Evolutionary conservation across 768 basidiomycete species (phyloP), one percentile per base, ranked within the genome.

Genomic region (Trametes coccinea): DNA sequence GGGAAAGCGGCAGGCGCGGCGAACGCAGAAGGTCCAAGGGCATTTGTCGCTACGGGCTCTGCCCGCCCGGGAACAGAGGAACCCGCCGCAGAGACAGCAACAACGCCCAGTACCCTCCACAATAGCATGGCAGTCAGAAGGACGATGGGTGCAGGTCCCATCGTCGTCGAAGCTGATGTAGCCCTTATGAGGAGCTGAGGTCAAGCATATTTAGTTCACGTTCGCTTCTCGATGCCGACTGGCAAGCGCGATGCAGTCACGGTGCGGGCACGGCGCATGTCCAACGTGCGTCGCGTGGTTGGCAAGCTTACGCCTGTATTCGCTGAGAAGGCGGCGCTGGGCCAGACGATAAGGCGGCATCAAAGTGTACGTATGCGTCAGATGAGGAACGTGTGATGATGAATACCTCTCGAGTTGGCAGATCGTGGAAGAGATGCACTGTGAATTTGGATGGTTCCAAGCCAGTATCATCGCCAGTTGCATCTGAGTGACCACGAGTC

Each of bases 1-100:
- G 89, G 88, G 70, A 89, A 90, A 3, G 74, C 67, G 31, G 87
- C 88, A 4, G 86, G 81, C 5, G 73, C 87, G 3, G 86, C 83
- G 67, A 81, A 87, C 2, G 79, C 80, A 4, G 82, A 79, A n/a
- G 75, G 75, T 10, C 72, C 73, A 44, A 72, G 63, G 17, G 54
- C 44, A 29, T 57, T 39, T 3, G 41, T 40, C 13, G 45, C 34
- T 44, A 59, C 33, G 13, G 60, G 48, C 47, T 55, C 53, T 31
- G 62, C 43, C 34, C 47, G 37, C 17, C 43, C 56, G 37, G 47
- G 46, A n/a, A 62, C 51, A 33, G 56, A 61, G 5, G 63, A 63
- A 22, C 51, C 39, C 7, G 40, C 61, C 5, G 58, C 62, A n/a
- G 37, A 55, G 14, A 56, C 49, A 22, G 53, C 60, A 14, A 40